Base-by-base conservation (phyloP, 352 stramenopile species). In the Blastocystis sp. region DNA sequence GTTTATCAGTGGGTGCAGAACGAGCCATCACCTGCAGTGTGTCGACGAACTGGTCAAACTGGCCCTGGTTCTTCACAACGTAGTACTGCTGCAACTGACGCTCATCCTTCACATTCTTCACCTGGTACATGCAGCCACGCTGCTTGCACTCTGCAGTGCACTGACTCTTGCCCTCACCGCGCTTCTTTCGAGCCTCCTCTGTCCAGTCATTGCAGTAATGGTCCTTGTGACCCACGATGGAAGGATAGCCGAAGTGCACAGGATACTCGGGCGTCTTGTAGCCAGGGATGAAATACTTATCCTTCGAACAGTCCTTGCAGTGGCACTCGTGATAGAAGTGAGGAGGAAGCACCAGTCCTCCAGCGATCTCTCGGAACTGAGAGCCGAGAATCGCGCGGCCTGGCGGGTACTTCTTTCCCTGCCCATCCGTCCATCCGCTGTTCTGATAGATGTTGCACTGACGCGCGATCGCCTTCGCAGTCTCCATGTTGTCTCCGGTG, bases 401-500 rank as follows among this genome's bases (percentile, higher is more conserved):
- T 34, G 79, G 89, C 3, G 68, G 88, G n/a, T 91, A 89, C 20
- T 91, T 81, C 34, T 87, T 78, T 54, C 66, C 63, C 65, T 91
- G 70, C 5, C 76, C 79, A 3, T 63, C 68, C 47, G 88, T 90
- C 65, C 37, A 91, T 13, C 73, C 56, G 50, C 89, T 91, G 55
- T 92, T 91, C 66, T 91, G 91, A 34, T 75, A 94, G 92, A 99
- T 99, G 30, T 96, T 96, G 90, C 96, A 98, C 90, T 98, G 93
- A 45, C 92, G 93, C 1, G 96, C 96, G 92, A 99, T 99, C 0
- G 96, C 96, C 45, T 94, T 94, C 20, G 97, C 97, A 24, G 97
- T 99, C 79, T 98, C 93, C 75, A 98, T 96, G 89, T 98, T 98
- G 92, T 99, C 97, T 70, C 97, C 97, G 5, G 97, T 99, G 90